Evolutionary conservation across 2,329 filamentous ascomycete species (phyloP).

Genomic region (Drechslerella dactyloides): DNA sequence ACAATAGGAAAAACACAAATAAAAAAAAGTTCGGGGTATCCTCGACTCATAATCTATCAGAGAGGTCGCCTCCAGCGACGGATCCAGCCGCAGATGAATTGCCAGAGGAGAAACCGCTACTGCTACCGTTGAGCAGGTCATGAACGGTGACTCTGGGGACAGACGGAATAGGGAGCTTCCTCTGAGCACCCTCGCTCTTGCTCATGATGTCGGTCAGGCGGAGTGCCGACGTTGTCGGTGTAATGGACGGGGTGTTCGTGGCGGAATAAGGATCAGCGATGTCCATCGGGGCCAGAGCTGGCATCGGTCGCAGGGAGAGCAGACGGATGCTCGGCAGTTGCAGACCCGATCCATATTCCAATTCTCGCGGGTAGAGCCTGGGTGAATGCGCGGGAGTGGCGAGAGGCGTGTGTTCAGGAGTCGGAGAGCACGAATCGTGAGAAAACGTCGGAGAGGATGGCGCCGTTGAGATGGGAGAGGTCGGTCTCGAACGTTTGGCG

Average conservation of each 20-base stretch:
- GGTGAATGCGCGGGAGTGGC: slow-evolving; percentile 95
- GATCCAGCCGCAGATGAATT: slow-evolving; percentile 79
- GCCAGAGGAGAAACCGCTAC: slow-evolving; percentile 70
- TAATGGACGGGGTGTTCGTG: slow-evolving; percentile 47
- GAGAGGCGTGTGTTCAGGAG: slow-evolving; percentile 96
- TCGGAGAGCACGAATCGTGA: slow-evolving; percentile 92
- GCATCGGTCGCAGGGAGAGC: slow-evolving; percentile 69
- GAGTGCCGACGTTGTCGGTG: slow-evolving; percentile 66
- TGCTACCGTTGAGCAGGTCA: slow-evolving; percentile 74
- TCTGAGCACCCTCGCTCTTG: slow-evolving; percentile 80
- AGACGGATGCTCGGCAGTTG: slow-evolving; percentile 87
- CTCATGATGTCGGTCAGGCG: slow-evolving; percentile 93
- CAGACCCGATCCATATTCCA: slow-evolving; percentile 66
- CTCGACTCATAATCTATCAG: slow-evolving; percentile 62
- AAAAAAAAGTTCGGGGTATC: slow-evolving; percentile 4
- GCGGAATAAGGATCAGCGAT: slow-evolving; percentile 55
- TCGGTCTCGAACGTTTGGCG: slow-evolving; percentile 87
- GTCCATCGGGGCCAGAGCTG: slow-evolving; percentile 74
- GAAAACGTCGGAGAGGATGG: slow-evolving; percentile 96
- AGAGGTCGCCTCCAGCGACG: slow-evolving; percentile 73
- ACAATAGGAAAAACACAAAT: slow-evolving; percentile 5
- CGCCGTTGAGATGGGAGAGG: slow-evolving; percentile 92
- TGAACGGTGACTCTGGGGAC: slow-evolving; percentile 88
- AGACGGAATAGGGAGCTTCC: slow-evolving; percentile 89
- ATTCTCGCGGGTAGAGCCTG: slow-evolving; percentile 70